Percentiles rank a stretch among this genome's conserved stretches.
Evolutionary conservation across 345 rosid species (phyloP).

Genomic region (Dimocarpus longan): DNA sequence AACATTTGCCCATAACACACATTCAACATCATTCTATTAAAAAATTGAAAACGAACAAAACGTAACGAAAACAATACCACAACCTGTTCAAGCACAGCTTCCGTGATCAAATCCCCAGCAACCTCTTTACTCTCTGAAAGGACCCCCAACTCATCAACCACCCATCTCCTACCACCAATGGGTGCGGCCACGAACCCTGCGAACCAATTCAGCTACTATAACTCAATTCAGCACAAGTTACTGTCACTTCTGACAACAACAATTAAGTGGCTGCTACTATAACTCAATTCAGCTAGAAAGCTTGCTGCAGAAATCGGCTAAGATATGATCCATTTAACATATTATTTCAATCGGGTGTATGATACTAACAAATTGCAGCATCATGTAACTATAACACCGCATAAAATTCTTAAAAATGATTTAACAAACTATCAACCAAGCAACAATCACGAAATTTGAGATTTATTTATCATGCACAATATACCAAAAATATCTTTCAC

Average conservation of each 20-base stretch:
- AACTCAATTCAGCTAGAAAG: constrained; percentile 45
- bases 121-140: constrained; percentile 88
- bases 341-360: neutral
- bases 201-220: constrained; percentile 80
- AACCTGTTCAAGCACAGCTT: constrained; percentile 75
- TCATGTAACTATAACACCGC: neutral
- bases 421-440: neutral
- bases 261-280: constrained; percentile 49
- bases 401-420: neutral
- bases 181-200: constrained; percentile 46
- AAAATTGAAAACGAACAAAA: no score
- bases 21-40: neutral
- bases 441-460: neutral
- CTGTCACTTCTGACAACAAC: constrained; percentile 54
- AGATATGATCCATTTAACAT: neutral
- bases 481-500: neutral
- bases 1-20: no score
- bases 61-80: neutral
- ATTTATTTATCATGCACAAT: neutral
- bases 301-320: neutral
- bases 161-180: constrained; percentile 83
- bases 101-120: constrained; percentile 90
- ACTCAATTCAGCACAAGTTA: constrained; percentile 65
- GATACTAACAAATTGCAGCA: neutral
- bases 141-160: constrained; percentile 68